phyloP scores from a whole-genome alignment of 2,329 filamentous ascomycete genomes.

The Penicillium sp. region DNA sequence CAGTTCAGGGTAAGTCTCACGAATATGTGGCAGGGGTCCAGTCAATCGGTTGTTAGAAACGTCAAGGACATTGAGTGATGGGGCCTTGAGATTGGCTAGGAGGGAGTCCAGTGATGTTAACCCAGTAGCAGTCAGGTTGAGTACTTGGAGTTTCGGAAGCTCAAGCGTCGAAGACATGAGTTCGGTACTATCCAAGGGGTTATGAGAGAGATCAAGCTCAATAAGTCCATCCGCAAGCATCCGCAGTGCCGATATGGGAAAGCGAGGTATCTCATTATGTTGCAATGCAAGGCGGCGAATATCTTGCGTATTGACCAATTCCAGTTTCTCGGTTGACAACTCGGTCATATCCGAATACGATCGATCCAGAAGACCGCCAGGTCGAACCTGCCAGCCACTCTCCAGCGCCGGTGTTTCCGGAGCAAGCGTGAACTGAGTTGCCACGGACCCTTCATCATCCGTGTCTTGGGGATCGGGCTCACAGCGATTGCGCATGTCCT shows the following conservation, averaged over 20 bases:
- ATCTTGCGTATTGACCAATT: conserved; percentile 51
- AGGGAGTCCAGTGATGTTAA: conserved; percentile 73
- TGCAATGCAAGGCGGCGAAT: conserved; percentile 69
- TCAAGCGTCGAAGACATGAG: conserved; percentile 70
- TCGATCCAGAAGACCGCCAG: conserved; percentile 64
- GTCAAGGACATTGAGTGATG: conserved; percentile 75
- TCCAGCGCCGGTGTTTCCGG: conserved; percentile 48
- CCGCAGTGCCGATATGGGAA: conserved; percentile 70
- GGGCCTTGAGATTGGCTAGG: conserved; percentile 70
- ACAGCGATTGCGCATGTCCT: conserved; percentile 67
- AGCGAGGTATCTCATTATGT: conserved; percentile 72
- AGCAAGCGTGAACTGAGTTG: conserved; percentile 46
- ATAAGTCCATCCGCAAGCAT: conserved; percentile 73
- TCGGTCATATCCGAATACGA: conserved; percentile 67
- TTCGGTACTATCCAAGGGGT: conserved; percentile 67
- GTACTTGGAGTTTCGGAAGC: conserved; percentile 74
- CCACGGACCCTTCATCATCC: conserved; percentile 46
- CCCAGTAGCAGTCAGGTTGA: conserved; percentile 76
- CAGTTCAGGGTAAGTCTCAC: conserved; percentile 70
- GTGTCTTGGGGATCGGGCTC: conserved; percentile 54
- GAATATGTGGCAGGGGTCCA: conserved; percentile 67
- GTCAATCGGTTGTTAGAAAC: conserved; percentile 81
- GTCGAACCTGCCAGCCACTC: conserved; percentile 42
- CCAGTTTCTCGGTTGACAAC: conserved; percentile 55
- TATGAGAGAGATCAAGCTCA: conserved; percentile 74